Conservation (phyloP, 108 stramenopile species). For the Nitzschia palea region DNA sequence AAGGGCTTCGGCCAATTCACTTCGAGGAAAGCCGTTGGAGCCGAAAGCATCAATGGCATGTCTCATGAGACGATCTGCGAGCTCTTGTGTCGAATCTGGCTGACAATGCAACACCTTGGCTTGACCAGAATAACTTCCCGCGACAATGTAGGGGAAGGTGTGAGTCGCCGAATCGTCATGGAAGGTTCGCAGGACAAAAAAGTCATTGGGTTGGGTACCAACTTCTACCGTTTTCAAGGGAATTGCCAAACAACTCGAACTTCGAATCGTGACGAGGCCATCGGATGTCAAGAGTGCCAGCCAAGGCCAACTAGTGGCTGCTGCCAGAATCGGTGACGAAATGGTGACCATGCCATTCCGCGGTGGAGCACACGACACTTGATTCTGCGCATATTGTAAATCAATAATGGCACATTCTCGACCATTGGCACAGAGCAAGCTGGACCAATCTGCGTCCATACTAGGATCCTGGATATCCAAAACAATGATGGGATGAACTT, state of each 20-base stretch:
- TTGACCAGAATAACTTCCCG: slow-evolving; percentile 67
- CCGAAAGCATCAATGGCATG: slow-evolving; percentile 89
- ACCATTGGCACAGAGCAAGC: slow-evolving; percentile 67
- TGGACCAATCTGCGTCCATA: slow-evolving; percentile 50
- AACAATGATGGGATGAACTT: slow-evolving; percentile 77
- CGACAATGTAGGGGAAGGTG: slow-evolving; percentile 44
- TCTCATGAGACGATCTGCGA: slow-evolving; percentile 84
- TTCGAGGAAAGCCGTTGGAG: slow-evolving; percentile 77
- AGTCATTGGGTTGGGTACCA: slow-evolving; percentile 88
- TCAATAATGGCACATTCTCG: slow-evolving; percentile 80
- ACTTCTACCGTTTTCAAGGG: slow-evolving; percentile 82
- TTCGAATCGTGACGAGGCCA: slow-evolving; percentile 75
- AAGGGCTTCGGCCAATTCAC: slow-evolving; percentile 81
- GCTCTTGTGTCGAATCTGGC: slow-evolving; percentile 73
- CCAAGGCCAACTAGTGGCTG: slow-evolving; percentile 58
- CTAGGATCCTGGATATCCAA: slow-evolving; percentile 48
- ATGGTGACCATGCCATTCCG: slow-evolving; percentile 60
- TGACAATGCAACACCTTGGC: slow-evolving; percentile 56
- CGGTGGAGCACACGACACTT: slow-evolving; percentile 37
- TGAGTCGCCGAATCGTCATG: slow-evolving; percentile 8
- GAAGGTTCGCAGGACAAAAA: slow-evolving; percentile 58
- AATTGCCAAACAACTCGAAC: slow-evolving; percentile 76
- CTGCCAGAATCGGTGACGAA: slow-evolving; percentile 71
- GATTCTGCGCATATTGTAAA: slow-evolving; percentile 31
- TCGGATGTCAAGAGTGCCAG: slow-evolving; percentile 71